phyloP scores from a whole-genome alignment of 768 basidiomycete species.

The Pleurotus eryngii region DNA sequence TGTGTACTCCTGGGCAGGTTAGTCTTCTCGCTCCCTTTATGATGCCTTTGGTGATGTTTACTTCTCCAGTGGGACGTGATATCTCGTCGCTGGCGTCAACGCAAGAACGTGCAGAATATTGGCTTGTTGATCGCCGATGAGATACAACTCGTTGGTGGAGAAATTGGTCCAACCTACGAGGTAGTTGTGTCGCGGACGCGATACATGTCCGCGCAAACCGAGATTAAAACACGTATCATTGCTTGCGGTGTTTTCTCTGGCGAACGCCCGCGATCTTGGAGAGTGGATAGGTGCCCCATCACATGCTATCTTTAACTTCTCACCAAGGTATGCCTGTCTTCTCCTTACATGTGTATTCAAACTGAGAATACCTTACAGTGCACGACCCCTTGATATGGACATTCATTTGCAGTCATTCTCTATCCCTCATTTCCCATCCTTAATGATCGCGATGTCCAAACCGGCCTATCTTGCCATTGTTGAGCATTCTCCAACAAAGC shows the following conservation, averaged over 20 bases:
- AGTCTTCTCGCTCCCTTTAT: slow-evolving; percentile 20
- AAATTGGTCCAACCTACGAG: slow-evolving; percentile 95
- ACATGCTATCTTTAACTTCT: slow-evolving; percentile 97
- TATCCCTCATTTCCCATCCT: slow-evolving; percentile 95
- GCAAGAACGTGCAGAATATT: slow-evolving; percentile 94
- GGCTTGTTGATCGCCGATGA: slow-evolving; percentile 94
- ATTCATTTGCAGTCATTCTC: slow-evolving; percentile 95
- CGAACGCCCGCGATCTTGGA: slow-evolving; percentile 92
- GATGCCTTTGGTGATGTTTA: slow-evolving; percentile 3
- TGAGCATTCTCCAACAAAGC: slow-evolving; percentile 82
- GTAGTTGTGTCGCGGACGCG: slow-evolving; percentile 95
- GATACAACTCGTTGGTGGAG: slow-evolving; percentile 90
- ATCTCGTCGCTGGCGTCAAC: slow-evolving; percentile 92
- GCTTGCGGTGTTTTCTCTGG: slow-evolving; percentile 94
- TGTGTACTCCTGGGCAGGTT: slow-evolving; percentile 91
- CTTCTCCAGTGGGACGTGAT: slow-evolving; percentile 86
- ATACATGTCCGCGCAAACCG: slow-evolving; percentile 92
- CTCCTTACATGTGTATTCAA: not conserved
- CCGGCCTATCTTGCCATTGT: slow-evolving; percentile 91
- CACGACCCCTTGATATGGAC: slow-evolving; percentile 96
- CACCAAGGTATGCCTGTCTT: slow-evolving; percentile 61
- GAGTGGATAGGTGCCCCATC: slow-evolving; percentile 97
- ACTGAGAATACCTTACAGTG: slow-evolving; percentile 41
- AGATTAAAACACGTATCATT: slow-evolving; percentile 89
- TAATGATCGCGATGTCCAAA: slow-evolving; percentile 99